Evolutionary conservation across 2,329 filamentous ascomycete species (phyloP), one percentile per base, ranked within the genome.

Genomic region (Gnomoniopsis sp.): DNA sequence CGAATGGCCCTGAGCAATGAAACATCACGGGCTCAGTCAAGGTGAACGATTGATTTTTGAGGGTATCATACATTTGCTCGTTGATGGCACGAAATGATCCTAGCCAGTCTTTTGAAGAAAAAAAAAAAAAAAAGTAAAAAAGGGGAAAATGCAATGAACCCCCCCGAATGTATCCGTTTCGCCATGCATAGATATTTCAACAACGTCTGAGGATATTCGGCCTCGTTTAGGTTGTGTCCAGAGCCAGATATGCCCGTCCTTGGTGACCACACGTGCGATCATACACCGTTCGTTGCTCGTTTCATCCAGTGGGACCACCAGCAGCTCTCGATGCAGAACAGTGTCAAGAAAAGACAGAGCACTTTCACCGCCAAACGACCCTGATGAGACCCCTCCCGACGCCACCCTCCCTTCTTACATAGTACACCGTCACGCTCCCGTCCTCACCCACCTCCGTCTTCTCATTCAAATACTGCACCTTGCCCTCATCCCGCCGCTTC

Each of bases 391-490:
- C 62, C 19, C 33, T 60, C 10, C 54, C 62, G 1, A 60, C 33
- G 3, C 62, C 62, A 15, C 60, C 44, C 2, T 55, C 55, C 21
- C 60, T 46, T 8, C 57, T 26, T 36, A 63, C 62, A 14, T 62
- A 62, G 47, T 57, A 60, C 33, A 62, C 26, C 3, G 60, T 60
- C 1, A 61, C 56, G 22, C 36, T 52, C 6, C 50, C 52, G 17
- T 57, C 53, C 12, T 60, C 38, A 14, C 58, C 60, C 4, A 56
- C 30, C 12, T 56, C 48, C 36, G 49, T 56, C 57, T 48, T 63
- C 60, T 63, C 62, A 14, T 62, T 38, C 34, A 63, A 43, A 46
- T 53, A 63, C 46, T 63, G 62, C 34, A 60, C 57, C 62, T 63
- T 63, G 8, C 41, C 57, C 49, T 53, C 51, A 41, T 63, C 62